Percentiles rank a stretch among this genome's conserved stretches.
Evolutionary conservation across 345 rosid genomes (phyloP).

Genomic region (Bruguiera sexangula): DNA sequence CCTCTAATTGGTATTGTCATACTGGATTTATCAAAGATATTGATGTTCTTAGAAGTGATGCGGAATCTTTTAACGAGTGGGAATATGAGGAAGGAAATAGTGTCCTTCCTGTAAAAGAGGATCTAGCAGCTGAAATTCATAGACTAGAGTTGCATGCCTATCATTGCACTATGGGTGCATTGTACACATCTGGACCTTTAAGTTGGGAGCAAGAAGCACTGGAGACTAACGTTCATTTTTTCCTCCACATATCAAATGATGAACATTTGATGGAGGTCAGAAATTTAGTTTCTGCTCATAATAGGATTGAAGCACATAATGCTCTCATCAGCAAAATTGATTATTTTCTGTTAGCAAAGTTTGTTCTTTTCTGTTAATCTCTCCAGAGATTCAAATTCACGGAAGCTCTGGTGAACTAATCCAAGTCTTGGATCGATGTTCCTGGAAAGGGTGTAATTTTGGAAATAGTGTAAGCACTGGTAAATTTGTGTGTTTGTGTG

Average conservation of each 20-base stretch:
- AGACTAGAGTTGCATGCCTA: slow-evolving; percentile 23
- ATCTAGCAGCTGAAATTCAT: slow-evolving; percentile 20
- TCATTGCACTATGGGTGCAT: slow-evolving; percentile 18
- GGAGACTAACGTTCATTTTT: slow-evolving; percentile 19
- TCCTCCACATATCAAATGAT: slow-evolving; percentile 25
- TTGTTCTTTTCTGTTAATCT: no score
- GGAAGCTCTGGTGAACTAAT: neutral
- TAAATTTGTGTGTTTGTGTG: no score
- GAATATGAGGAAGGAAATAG: slow-evolving; percentile 27
- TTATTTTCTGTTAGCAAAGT: no score
- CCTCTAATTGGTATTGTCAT: slow-evolving; percentile 16
- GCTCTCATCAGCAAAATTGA: neutral
- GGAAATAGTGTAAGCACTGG: neutral
- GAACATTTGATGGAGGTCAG: slow-evolving; percentile 37
- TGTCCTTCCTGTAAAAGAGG: slow-evolving; percentile 30
- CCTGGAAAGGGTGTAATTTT: neutral
- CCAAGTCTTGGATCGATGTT: neutral
- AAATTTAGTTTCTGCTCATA: slow-evolving; percentile 59
- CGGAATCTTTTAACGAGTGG: slow-evolving; percentile 16
- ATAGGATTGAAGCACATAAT: slow-evolving; percentile 25
- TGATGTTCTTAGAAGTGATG: slow-evolving; percentile 32
- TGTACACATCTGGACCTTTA: slow-evolving; percentile 21
- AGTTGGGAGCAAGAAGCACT: slow-evolving; percentile 25
- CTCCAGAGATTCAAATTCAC: neutral
- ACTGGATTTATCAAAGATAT: slow-evolving; percentile 33